These are phyloP conservation scores for Phytophthora foliorum DNA, from an alignment of 352 stramenopile genomes.

Conservation along the genomic window DNA sequence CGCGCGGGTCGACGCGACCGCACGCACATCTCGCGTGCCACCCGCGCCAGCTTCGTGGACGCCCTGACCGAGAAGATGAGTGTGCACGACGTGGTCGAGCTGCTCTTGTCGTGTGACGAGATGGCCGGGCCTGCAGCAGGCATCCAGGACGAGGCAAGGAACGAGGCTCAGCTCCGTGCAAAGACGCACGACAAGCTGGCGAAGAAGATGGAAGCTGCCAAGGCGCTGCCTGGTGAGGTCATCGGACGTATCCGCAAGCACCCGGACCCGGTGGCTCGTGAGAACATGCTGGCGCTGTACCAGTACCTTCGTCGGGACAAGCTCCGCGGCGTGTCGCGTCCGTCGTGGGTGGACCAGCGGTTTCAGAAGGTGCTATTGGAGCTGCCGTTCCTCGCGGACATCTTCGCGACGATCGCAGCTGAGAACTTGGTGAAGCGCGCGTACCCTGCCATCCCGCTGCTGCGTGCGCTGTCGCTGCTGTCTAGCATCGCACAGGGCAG, in stretches of 20 bases:
- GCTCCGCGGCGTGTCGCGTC: conserved; percentile 70
- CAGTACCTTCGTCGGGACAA: conserved; percentile 81
- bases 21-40: conserved; percentile 68
- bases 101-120: conserved; percentile 80
- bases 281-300: conserved; percentile 89
- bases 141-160: conserved; percentile 46
- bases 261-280: conserved; percentile 67
- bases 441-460: conserved; percentile 62
- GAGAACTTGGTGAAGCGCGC: conserved; percentile 78
- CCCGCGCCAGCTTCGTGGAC: conserved; percentile 54
- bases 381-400: conserved; percentile 82
- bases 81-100: conserved; percentile 82
- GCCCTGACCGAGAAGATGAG: conserved; percentile 78
- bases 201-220: conserved; percentile 85
- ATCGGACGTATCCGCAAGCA: conserved; percentile 85
- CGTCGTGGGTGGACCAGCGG: conserved; percentile 71
- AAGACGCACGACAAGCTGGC: conserved; percentile 84
- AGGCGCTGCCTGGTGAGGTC: conserved; percentile 65
- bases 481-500: conserved; percentile 78
- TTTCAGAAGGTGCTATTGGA: conserved; percentile 79
- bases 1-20: conserved; percentile 64
- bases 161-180: conserved; percentile 58
- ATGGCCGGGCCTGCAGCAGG: conserved; percentile 63
- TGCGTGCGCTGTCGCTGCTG: conserved; percentile 70
- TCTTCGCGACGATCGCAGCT: conserved; percentile 68